Conservation (phyloP, 2,329 filamentous ascomycete species). For the Hymenoscyphus scutula region DNA sequence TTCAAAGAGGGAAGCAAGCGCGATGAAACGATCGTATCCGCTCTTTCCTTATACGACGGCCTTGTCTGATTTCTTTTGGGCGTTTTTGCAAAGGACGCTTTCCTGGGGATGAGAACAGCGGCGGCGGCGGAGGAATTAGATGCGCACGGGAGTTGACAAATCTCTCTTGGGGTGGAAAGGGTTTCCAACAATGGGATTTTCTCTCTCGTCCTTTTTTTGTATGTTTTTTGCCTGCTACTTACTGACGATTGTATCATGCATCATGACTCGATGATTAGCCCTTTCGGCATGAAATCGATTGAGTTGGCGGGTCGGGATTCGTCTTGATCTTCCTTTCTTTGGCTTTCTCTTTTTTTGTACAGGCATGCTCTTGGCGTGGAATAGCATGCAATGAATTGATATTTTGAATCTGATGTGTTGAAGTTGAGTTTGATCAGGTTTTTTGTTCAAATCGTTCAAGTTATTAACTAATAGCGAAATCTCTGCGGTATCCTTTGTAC, state of each 20-base stretch:
- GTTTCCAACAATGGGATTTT: conserved; percentile 3
- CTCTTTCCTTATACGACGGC: conserved; percentile 92
- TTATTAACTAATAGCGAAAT: too few species aligned
- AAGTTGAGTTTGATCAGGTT: not conserved
- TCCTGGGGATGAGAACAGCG: not conserved
- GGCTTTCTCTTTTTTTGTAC: not conserved
- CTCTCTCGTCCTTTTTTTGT: conserved; percentile 8
- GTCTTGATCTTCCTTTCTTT: not conserved
- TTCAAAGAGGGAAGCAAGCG: conserved; percentile 99
- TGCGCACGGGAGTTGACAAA: not conserved
- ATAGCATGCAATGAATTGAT: not conserved
- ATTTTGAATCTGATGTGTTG: not conserved
- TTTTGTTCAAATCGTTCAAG: not conserved
- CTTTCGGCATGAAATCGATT: not conserved
- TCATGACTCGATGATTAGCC: conserved; percentile 8
- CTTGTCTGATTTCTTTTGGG: conserved; percentile 60
- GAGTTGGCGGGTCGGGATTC: not conserved
- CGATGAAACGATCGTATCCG: conserved; percentile 97
- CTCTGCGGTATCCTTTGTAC: too few species aligned
- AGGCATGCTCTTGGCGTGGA: conserved; percentile 1
- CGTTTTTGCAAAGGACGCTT: not conserved
- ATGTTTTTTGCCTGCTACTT: conserved; percentile 5
- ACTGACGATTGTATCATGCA: conserved; percentile 7
- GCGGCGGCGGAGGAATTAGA: conserved; percentile 4
- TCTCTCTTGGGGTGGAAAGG: not conserved